Conservation (phyloP, 2,329 filamentous ascomycete genomes). For the Botrytis hyacinthi region DNA sequence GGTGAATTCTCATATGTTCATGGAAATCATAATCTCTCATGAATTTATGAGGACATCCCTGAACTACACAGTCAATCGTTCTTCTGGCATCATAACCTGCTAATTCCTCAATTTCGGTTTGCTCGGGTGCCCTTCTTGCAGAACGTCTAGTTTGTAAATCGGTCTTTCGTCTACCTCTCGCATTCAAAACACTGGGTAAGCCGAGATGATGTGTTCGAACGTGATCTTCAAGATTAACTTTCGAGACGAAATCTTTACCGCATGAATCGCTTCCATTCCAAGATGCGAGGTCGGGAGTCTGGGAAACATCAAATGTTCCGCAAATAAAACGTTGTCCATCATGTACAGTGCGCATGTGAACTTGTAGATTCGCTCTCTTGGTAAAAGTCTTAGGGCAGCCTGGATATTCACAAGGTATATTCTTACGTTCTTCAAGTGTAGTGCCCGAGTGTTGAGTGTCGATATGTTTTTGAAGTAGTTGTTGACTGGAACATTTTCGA, state of each 20-base stretch:
- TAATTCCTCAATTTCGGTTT: conserved; percentile 45
- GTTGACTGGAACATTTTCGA: conserved; percentile 62
- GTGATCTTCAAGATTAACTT: conserved; percentile 78
- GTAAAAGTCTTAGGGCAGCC: conserved; percentile 78
- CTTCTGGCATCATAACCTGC: conserved; percentile 50
- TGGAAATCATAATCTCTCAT: conserved; percentile 56
- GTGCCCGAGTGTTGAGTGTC: conserved; percentile 70
- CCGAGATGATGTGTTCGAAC: conserved; percentile 78
- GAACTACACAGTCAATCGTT: conserved; percentile 51
- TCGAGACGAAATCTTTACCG: conserved; percentile 71
- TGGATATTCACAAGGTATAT: conserved; percentile 62
- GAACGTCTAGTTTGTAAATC: background rate
- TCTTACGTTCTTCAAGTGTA: conserved; percentile 62
- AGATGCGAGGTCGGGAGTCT: conserved; percentile 54
- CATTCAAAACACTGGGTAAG: conserved; percentile 45
- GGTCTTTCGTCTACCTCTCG: conserved; percentile 39
- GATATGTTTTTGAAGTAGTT: conserved; percentile 71
- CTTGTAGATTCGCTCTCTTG: conserved; percentile 76
- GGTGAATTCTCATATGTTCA: conserved; percentile 51
- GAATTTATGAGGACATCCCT: conserved; percentile 53
- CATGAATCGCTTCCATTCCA: conserved; percentile 71
- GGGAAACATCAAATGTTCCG: conserved; percentile 61
- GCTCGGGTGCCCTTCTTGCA: background rate
- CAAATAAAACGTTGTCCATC: conserved; percentile 78
- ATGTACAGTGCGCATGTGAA: conserved; percentile 76